A percentile compares a stretch with the other conserved stretches of the same genome.
Conservation (phyloP, 2,329 filamentous ascomycete species). For the Anthostomella pinea region DNA sequence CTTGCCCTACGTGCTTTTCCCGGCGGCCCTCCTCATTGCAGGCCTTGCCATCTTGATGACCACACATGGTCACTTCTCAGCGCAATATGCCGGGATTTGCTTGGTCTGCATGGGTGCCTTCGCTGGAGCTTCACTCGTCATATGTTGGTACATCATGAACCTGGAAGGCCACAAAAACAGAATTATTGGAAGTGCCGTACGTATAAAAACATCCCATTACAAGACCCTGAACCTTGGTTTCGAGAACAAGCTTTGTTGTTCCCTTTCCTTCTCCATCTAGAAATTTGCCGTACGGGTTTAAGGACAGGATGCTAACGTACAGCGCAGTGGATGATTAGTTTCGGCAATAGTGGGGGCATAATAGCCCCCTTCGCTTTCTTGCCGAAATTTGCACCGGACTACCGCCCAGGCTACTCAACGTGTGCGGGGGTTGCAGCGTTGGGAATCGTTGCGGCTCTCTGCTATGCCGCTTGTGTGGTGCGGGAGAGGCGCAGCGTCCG, state of each 20-base stretch:
- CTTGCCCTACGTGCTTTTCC: constrained; percentile 23
- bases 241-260: no score
- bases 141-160: constrained; percentile 42
- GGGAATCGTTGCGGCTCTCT: constrained; percentile 5
- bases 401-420: constrained; percentile 26
- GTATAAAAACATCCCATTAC: no score
- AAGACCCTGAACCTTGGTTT: no score
- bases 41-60: constrained; percentile 27
- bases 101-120: constrained; percentile 38
- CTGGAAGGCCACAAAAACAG: constrained; percentile 32
- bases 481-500: no score
- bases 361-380: constrained; percentile 30
- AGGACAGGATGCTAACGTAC: no score
- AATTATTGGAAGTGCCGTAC: constrained; percentile 30
- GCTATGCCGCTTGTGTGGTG: no score
- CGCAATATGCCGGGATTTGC: constrained; percentile 38
- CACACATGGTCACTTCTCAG: constrained; percentile 24
- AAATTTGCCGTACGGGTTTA: no score
- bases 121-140: constrained; percentile 21
- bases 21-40: constrained; percentile 19
- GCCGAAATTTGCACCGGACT: constrained; percentile 25
- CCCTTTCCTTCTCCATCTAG: no score
- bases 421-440: constrained; percentile 6
- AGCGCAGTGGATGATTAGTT: constrained; percentile 31
- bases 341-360: constrained; percentile 32